Conservation (phyloP, 352 stramenopile genomes). For the Pythium utonaiense region DNA sequence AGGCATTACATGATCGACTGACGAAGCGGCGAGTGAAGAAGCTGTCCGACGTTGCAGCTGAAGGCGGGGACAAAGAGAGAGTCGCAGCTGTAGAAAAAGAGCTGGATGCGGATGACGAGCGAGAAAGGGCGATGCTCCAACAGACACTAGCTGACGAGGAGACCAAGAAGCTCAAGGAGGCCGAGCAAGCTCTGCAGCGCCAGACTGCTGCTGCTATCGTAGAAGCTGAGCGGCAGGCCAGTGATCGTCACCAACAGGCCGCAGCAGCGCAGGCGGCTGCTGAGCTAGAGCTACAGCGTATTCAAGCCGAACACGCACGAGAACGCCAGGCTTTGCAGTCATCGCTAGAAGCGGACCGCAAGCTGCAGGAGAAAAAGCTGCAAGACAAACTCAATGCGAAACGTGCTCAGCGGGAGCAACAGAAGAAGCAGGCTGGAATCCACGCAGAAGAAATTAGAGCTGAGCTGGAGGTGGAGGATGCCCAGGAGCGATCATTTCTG, state of each 20-base stretch:
- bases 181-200: slow-evolving; percentile 26
- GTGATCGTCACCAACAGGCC: background rate
- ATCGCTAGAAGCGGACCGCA: slow-evolving; percentile 51
- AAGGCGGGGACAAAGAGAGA: background rate
- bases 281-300: slow-evolving; percentile 46
- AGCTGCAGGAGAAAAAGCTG: slow-evolving; percentile 60
- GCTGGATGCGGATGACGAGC: slow-evolving; percentile 2
- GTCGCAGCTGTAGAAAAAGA: slow-evolving; percentile 1
- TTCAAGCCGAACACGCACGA: slow-evolving; percentile 58
- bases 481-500: slow-evolving; percentile 6
- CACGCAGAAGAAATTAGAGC: background rate
- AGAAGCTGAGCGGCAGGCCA: slow-evolving; percentile 8
- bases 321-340: slow-evolving; percentile 41
- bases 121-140: background rate
- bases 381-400: slow-evolving; percentile 23
- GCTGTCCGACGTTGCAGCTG: background rate
- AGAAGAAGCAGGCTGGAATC: background rate
- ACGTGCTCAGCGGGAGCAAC: slow-evolving; percentile 14
- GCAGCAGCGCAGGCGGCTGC: slow-evolving; percentile 18
- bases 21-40: slow-evolving; percentile 5
- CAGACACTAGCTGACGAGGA: slow-evolving; percentile 11
- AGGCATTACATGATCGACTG: slow-evolving; percentile 12
- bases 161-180: slow-evolving; percentile 6
- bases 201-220: slow-evolving; percentile 32
- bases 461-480: slow-evolving; percentile 5